Percentiles rank a stretch among this genome's conserved stretches.
Conservation (phyloP, 176 grass and related monocot genomes). For the Triticum timopheevii region DNA sequence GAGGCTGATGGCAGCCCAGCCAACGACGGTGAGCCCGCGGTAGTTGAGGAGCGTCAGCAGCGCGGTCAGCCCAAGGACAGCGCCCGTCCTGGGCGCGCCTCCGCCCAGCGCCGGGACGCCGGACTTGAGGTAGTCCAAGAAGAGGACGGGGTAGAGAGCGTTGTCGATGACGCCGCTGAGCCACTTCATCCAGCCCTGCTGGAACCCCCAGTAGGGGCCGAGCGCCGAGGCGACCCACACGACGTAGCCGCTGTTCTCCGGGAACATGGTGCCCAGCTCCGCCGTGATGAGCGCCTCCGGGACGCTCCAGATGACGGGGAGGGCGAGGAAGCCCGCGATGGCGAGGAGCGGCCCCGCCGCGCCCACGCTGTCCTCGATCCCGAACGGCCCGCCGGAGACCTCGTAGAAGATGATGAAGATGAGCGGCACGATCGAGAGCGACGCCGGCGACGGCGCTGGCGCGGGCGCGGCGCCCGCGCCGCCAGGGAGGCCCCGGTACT, state of each 20-base stretch:
- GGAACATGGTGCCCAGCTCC: slow-evolving; percentile 21
- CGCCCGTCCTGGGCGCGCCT: neutral
- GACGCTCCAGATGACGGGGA: slow-evolving; percentile 26
- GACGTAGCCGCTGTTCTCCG: slow-evolving; percentile 11
- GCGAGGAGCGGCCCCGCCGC: slow-evolving; percentile 59
- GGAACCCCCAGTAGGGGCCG: slow-evolving; percentile 20
- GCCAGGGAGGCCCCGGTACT: slow-evolving; percentile 33
- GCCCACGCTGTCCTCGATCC: slow-evolving; percentile 56
- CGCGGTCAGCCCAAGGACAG: neutral
- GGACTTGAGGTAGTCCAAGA: slow-evolving; percentile 13
- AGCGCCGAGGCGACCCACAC: slow-evolving; percentile 20
- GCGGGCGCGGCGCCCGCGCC: neutral
- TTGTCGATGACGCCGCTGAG: slow-evolving; percentile 23
- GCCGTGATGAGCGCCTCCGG: slow-evolving; percentile 15
- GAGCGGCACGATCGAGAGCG: slow-evolving; percentile 52
- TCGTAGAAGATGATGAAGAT: slow-evolving; percentile 94
- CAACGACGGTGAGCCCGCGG: neutral
- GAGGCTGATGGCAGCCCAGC: neutral
- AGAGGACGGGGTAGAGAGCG: neutral
- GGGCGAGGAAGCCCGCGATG: slow-evolving; percentile 48
- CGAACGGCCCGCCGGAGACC: slow-evolving; percentile 73
- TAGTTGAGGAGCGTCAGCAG: slow-evolving; percentile 6
- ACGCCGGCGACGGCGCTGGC: neutral
- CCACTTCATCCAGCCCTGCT: slow-evolving; percentile 18
- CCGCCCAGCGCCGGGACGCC: neutral